Percentiles rank a stretch among this genome's conserved stretches.
These are phyloP conservation scores for Thermothielavioides terrestris DNA, from an alignment of 495 filamentous ascomycete genomes.

Conservation along the genomic window DNA sequence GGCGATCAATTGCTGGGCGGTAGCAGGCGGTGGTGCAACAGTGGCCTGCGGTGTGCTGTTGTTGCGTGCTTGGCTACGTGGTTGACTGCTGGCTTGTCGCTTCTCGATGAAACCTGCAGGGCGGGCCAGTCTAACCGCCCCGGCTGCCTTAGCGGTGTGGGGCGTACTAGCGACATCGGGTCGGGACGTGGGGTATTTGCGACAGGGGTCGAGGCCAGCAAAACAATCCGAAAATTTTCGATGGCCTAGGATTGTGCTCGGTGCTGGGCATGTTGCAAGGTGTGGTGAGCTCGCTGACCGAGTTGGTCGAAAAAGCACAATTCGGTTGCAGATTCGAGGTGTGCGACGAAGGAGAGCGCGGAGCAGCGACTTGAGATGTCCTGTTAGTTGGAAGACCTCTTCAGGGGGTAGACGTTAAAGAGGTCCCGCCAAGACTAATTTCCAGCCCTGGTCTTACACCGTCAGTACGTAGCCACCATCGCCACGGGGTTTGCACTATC, in stretches of 20 bases:
- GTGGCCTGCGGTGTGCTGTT: constrained; percentile 1
- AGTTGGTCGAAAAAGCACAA: background rate
- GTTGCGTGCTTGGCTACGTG: constrained; percentile 31
- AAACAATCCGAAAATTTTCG: constrained; percentile 8
- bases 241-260: background rate
- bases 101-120: constrained; percentile 22
- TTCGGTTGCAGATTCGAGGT: background rate
- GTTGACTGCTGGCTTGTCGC: constrained; percentile 32
- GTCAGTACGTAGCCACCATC: no score
- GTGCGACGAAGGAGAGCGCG: background rate
- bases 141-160: constrained; percentile 10
- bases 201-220: background rate
- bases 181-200: constrained; percentile 13
- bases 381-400: constrained; percentile 16
- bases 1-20: no score
- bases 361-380: background rate
- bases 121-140: constrained; percentile 12
- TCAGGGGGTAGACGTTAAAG: no score
- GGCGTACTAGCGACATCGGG: constrained; percentile 13
- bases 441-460: no score
- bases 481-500: no score
- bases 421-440: no score
- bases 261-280: background rate
- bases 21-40: constrained; percentile 5
- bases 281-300: background rate